These are phyloP conservation scores for Nitzschia palea DNA, from an alignment of 108 stramenopile genomes.

Conservation along the genomic window DNA sequence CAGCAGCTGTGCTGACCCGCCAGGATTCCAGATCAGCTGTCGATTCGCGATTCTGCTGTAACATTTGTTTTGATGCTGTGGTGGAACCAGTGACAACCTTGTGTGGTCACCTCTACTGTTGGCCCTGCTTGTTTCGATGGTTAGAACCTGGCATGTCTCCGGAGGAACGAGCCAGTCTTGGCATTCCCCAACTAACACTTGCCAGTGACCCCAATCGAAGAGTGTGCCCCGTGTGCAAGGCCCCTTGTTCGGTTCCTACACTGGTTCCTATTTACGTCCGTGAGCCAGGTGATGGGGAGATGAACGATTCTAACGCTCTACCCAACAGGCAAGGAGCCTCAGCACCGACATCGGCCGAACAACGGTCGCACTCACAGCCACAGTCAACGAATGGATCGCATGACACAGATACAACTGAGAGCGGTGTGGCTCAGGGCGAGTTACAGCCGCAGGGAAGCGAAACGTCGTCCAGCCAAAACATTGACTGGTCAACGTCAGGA, in stretches of 20 bases:
- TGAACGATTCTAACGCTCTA: too few relatives aligned
- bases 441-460: too few relatives aligned
- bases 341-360: too few relatives aligned
- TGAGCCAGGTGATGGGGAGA: too few relatives aligned
- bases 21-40: slow-evolving; percentile 7
- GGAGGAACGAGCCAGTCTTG: slow-evolving; percentile 43
- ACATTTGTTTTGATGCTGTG: slow-evolving; percentile 85
- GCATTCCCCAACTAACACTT: slow-evolving; percentile 14
- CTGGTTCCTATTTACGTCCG: slow-evolving; percentile 84
- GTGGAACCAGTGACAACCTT: slow-evolving; percentile 82
- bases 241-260: slow-evolving; percentile 61
- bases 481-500: too few relatives aligned
- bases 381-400: too few relatives aligned
- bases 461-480: too few relatives aligned
- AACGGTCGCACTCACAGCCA: too few relatives aligned
- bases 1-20: too few relatives aligned
- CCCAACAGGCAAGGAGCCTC: too few relatives aligned
- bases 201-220: slow-evolving; percentile 39
- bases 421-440: too few relatives aligned
- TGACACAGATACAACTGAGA: too few relatives aligned
- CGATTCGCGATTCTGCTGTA: slow-evolving; percentile 75
- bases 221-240: slow-evolving; percentile 84
- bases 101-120: slow-evolving; percentile 92
- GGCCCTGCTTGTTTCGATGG: slow-evolving; percentile 86
- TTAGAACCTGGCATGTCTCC: slow-evolving; percentile 62